These are phyloP conservation scores for Eruca vesicaria DNA, from an alignment of 441 rosid genomes.

Conservation along the genomic window DNA sequence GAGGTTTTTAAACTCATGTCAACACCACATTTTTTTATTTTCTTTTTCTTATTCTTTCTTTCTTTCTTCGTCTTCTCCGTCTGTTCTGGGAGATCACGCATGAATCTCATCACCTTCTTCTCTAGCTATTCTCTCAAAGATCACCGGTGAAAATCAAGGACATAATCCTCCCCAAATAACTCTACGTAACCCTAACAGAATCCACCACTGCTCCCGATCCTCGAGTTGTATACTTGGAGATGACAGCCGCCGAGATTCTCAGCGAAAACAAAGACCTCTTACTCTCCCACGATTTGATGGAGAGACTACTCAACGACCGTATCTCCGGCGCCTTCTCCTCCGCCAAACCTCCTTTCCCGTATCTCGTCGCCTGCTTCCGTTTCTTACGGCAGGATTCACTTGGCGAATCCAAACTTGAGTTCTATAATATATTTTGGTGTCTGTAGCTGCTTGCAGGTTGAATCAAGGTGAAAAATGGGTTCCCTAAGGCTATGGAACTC, in stretches of 20 bases:
- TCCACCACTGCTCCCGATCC: slow-evolving; percentile 44
- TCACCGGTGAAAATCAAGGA: slow-evolving; percentile 86
- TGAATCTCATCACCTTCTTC: no score
- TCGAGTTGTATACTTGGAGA: slow-evolving; percentile 62
- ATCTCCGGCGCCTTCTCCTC: slow-evolving; percentile 49
- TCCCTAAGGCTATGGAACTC: slow-evolving; percentile 67
- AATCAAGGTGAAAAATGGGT: slow-evolving; percentile 69
- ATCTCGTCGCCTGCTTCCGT: slow-evolving; percentile 78
- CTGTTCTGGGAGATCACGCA: no score
- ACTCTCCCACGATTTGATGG: slow-evolving; percentile 54
- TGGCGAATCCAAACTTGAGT: slow-evolving; percentile 76
- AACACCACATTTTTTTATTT: no score
- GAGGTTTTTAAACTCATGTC: no score
- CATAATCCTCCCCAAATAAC: slow-evolving; percentile 77
- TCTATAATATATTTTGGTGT: no score
- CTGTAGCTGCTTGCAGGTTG: slow-evolving; percentile 84
- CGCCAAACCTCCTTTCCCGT: slow-evolving; percentile 52
- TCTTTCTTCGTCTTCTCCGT: not conserved
- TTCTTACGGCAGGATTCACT: slow-evolving; percentile 76
- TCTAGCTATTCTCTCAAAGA: slow-evolving; percentile 52
- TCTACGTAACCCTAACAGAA: slow-evolving; percentile 60
- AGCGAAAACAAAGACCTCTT: slow-evolving; percentile 77
- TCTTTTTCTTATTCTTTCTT: no score
- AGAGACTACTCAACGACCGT: no score
- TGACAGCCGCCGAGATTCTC: slow-evolving; percentile 92